Base-by-base conservation (phyloP, 129 eudicot species). In the Mikania micrantha region DNA sequence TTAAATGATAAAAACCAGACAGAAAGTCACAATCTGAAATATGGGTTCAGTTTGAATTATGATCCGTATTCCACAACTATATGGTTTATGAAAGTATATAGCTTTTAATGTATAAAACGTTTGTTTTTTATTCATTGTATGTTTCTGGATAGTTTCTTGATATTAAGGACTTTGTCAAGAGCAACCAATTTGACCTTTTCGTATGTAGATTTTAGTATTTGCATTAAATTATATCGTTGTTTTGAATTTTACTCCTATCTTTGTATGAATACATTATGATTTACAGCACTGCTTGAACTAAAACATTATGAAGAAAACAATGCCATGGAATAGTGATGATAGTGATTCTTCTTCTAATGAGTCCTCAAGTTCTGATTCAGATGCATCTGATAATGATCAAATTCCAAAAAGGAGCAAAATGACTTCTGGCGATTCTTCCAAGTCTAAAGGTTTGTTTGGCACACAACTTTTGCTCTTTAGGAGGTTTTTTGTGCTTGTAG, bases 251-350 rank as follows among this genome's bases (percentile, higher is more conserved):
- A 9, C 25, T 25, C 32, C 32, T 45, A 45, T 45, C 10, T 45
- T 45, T 7, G 16, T 16, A 45, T 16, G 48, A n/a, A 4, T 16
- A 45, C 10, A 8, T 16, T 16, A 45, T n/a, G 52, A n/a, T n/a
- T 62, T 62, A 21, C 70, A 72, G 70, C 11, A 4, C n/a, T 22
- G 17, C 19, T 72, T 5, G 10, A 61, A 40, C 63, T 27, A 44
- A 53, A 48, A 70, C 64, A 66, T 64, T 20, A 88, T 88, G 96
- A 90, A 90, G 80, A 75, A 90, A 74, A 66, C 85, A 17, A 16
- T 78, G 62, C 86, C 85, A 41, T 90, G 88, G 96, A 84, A 72
- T 56, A 83, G n/a, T 44, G 50, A 79, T 17, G 90, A 80, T 17
- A 82, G 69, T 36, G 85, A 71, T 61, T 80, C 86, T 41, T 86